Conservation (phyloP, 73 alveolate species). For the Paramecium sonneborni region DNA sequence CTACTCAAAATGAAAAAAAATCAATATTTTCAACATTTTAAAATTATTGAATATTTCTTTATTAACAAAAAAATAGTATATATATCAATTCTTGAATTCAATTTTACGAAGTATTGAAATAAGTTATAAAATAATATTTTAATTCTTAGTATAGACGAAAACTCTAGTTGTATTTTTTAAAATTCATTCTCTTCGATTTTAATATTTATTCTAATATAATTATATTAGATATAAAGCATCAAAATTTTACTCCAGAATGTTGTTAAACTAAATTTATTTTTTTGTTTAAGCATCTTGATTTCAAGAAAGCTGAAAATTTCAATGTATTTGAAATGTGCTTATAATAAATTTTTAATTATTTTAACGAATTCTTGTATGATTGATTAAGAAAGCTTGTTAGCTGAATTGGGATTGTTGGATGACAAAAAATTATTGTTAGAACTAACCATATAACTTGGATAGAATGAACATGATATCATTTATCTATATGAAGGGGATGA, state of each 20-base stretch:
- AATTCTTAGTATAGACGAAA: no score
- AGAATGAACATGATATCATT: not conserved
- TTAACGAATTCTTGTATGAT: constrained; percentile 50
- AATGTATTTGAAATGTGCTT: not conserved
- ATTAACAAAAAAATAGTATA: no score
- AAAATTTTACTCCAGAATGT: no score
- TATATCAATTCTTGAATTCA: no score
- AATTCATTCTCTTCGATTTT: no score
- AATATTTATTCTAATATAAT: no score
- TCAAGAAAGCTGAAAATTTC: not conserved
- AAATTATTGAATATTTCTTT: not conserved
- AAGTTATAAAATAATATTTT: no score
- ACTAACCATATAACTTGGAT: not conserved
- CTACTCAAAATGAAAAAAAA: not conserved
- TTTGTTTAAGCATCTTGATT: no score
- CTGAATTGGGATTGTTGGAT: constrained; percentile 37
- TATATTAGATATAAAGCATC: no score
- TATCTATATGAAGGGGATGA: constrained; percentile 7
- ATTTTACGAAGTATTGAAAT: no score
- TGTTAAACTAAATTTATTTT: no score
- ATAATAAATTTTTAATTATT: not conserved
- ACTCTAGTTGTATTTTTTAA: no score
- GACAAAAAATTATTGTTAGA: not conserved
- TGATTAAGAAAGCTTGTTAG: not conserved
- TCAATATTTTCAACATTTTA: not conserved